Base-by-base conservation (phyloP, 2,329 filamentous ascomycete species). In the Xenoacremonium recifei region DNA sequence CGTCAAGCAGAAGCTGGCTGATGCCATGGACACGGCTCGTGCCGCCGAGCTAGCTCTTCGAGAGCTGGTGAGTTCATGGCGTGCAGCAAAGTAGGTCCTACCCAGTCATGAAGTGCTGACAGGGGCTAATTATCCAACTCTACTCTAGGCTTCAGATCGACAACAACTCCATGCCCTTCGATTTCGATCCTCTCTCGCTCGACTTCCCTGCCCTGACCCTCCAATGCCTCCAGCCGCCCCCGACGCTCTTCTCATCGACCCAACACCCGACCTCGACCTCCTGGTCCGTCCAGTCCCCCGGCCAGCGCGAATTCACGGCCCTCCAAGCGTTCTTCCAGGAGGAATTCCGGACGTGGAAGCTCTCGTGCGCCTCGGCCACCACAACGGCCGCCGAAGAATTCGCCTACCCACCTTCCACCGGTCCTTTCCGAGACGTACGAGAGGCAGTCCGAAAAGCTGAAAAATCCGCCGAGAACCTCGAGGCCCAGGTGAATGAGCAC, bases 131-230 rank as follows among this genome's bases (percentile, higher is more conserved):
- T n/a, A n/a, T n/a, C 37, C 44, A 13, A 45, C 29, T 21, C 36
- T 19, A 35, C 11, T 21, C 17, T 47, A 82, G 79, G 54, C 72
- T 75, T 54, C 72, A 79, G 35, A 69, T 81, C 36, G 74, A 81
- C 46, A 70, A 73, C 50, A 68, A 69, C 38, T 76, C 77, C 7
- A 70, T 72, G 53, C 80, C 81, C 3, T 84, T 85, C 55, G 87
- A 92, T 51, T 95, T 96, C 67, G 88, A 96, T 52, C 86, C 92
- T 23, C 80, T 91, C 47, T 76, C 86, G 5, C 81, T 95, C 61
- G 89, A 89, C 45, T 96, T 96, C 57, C 89, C 91, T 6, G 84
- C 87, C 6, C 76, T 97, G 30, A 89, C 85, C 25, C 78, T 96
- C 10, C 87, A 86, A 49, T 85, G 92, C 51, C 80, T 97, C 1